Evolutionary conservation across 306 rosid genomes (phyloP), one percentile per base, ranked within the genome.

Genomic region (Quillaja saponaria): DNA sequence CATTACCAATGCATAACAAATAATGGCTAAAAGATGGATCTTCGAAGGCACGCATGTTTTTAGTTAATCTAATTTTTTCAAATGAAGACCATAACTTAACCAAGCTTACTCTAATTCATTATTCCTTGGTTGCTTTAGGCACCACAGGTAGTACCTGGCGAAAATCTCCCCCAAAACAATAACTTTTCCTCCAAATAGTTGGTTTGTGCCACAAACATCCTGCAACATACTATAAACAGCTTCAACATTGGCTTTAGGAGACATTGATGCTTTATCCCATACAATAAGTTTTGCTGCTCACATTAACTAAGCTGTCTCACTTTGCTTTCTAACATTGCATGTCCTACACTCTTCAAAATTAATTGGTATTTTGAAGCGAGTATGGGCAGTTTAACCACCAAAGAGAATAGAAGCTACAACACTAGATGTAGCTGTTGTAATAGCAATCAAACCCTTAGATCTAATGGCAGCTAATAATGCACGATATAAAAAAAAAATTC

Each of bases 231-330:
- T 31, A 33, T 55, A 41, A 3, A 31, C 42, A 31, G 61, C 20
- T 13, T 55, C 61, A 6, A 31, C 34, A 1, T 20, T 33, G 3
- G n/a, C 8, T 34, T 33, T 34, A 21, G 12, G 13, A 0, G 14
- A 13, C 17, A 55, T 55, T n/a, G 44, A 19, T 11, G 61, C 61
- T 13, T 55, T 42, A 55, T 31, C 42, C 20, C 61, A 55, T 55
- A 55, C 34, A 31, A 31, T 55, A 7, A 31, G 18, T 31, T 14
- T 33, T 11, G 61, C 9, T 13, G 0, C 7, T 31, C 15, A 2
- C 7, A 55, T 21, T 10, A 55, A 13, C 33, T 55, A 4, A 25
- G 31, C 31, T 25, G 4, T 25, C 31, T 4, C 31, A 25, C 31
- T 25, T 25, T 25, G 4, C 31, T 25, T 25, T 25, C 31, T 4